phyloP scores from a whole-genome alignment of 1,284 basidiomycete species.

The Sanghuangporus weigelae region DNA sequence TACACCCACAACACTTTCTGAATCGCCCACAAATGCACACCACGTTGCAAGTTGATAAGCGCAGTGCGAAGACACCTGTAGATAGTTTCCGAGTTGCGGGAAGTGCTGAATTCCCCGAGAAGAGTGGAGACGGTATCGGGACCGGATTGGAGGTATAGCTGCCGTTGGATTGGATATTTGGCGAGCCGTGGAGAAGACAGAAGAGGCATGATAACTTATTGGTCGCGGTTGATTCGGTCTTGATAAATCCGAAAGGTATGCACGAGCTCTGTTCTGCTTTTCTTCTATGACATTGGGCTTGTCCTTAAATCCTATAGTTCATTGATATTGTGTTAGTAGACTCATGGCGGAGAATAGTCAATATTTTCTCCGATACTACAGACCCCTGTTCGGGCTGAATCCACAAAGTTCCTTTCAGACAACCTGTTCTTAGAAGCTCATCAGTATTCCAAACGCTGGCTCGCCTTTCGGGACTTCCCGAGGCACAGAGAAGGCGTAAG shows the following conservation, averaged over 20 bases:
- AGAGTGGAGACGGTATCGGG: slow-evolving; percentile 45
- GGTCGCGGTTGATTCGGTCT: background rate
- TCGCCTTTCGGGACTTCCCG: too few relatives aligned
- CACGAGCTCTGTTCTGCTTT: background rate
- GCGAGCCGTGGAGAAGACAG: slow-evolving; percentile 39
- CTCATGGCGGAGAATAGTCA: too few relatives aligned
- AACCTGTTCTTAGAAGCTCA: background rate
- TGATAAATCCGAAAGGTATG: background rate
- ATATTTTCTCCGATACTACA: too few relatives aligned
- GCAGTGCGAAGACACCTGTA: slow-evolving; percentile 60
- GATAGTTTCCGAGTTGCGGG: slow-evolving; percentile 61
- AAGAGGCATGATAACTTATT: background rate
- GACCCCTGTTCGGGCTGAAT: background rate
- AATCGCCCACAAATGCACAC: slow-evolving; percentile 47
- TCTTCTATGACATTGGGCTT: background rate
- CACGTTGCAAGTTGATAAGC: slow-evolving; percentile 79
- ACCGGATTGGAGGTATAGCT: slow-evolving; percentile 75
- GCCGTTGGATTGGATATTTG: slow-evolving; percentile 83
- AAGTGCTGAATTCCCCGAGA: slow-evolving; percentile 30
- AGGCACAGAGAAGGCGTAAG: too few relatives aligned
- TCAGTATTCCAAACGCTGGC: too few relatives aligned
- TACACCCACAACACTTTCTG: slow-evolving; percentile 67
- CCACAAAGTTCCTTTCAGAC: background rate
- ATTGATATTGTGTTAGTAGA: background rate
- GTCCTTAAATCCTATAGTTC: background rate